Evolutionary conservation across 768 basidiomycete genomes (phyloP).

Genomic region (Leccinum sublutescens): DNA sequence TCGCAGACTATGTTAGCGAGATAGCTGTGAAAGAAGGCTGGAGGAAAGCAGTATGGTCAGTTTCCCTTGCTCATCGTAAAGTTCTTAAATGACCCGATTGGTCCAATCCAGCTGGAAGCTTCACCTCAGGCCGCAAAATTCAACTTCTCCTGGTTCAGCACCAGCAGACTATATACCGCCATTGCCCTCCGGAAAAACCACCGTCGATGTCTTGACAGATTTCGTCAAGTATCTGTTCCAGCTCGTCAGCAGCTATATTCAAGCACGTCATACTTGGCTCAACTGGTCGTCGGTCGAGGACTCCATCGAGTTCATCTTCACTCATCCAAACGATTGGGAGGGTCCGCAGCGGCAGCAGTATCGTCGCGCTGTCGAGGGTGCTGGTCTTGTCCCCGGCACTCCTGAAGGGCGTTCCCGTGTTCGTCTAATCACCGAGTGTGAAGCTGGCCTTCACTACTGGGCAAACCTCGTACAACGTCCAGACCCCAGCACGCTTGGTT

Average conservation of each 20-base stretch:
- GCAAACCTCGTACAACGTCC: neutral
- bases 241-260: neutral
- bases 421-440: neutral
- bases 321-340: neutral
- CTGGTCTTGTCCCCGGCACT: neutral
- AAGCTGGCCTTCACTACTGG: neutral
- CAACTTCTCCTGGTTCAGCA: neutral
- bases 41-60: neutral
- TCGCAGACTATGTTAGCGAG: neutral
- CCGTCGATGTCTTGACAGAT: neutral
- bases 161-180: neutral
- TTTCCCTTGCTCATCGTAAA: neutral
- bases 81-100: neutral
- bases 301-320: neutral
- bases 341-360: neutral
- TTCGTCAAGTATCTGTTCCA: neutral
- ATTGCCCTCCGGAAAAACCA: neutral
- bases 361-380: neutral
- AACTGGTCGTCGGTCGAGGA: neutral
- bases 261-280: neutral
- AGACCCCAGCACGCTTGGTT: neutral
- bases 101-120: neutral
- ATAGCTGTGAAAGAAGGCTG: neutral
- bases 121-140: neutral
- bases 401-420: neutral